phyloP scores from a whole-genome alignment of 495 filamentous ascomycete genomes.

The Aspergillus hancockii region DNA sequence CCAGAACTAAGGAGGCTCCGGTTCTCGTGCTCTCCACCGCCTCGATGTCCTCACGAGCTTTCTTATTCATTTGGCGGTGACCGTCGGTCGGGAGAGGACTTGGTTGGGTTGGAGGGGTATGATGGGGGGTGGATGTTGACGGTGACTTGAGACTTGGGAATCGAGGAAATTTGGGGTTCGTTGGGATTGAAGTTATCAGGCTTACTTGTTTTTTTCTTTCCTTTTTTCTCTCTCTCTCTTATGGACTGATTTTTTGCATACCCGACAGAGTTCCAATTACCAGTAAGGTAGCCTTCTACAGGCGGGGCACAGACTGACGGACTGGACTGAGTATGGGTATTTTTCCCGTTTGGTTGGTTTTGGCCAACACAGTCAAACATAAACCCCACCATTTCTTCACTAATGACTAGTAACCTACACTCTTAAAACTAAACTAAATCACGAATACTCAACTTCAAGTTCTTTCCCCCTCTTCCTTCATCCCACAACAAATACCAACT shows the following conservation, averaged over 20 bases:
- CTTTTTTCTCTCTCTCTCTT: neutral
- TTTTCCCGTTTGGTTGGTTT: neutral
- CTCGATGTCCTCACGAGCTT: neutral
- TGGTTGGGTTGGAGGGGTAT: too few species aligned
- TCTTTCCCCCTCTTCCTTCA: neutral
- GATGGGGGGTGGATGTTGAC: too few species aligned
- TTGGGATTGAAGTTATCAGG: too few species aligned
- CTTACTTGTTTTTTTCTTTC: neutral
- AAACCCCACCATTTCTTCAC: neutral
- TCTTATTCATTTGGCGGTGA: neutral
- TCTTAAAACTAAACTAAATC: neutral
- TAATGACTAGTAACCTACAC: neutral
- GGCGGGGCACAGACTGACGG: too few species aligned
- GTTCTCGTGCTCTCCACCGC: neutral
- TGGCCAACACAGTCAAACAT: neutral
- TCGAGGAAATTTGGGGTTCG: too few species aligned
- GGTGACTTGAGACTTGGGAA: too few species aligned
- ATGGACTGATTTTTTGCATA: too few species aligned
- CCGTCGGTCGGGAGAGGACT: too few species aligned
- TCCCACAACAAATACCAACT: neutral
- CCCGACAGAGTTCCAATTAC: too few species aligned
- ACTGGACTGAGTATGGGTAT: too few species aligned
- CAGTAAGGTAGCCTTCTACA: too few species aligned
- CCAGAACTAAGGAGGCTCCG: neutral
- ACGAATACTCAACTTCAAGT: constrained; percentile 2